phyloP scores from a whole-genome alignment of 768 basidiomycete genomes.

The Coprinopsis sp. region DNA sequence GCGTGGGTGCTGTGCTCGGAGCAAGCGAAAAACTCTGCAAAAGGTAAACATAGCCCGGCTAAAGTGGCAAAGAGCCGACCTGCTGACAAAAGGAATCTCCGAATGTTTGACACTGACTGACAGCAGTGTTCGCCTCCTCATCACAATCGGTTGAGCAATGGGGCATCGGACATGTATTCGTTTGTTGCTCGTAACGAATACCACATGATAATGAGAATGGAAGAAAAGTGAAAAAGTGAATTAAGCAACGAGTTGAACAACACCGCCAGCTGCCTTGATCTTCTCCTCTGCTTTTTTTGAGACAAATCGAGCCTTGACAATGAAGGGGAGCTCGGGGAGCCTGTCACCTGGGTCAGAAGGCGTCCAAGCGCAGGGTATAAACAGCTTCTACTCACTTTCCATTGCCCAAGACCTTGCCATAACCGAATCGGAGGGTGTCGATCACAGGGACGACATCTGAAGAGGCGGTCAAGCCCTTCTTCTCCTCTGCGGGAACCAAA shows the following conservation, averaged over 20 bases:
- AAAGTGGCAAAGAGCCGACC: background rate
- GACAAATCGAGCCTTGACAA: slow-evolving; percentile 97
- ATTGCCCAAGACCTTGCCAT: slow-evolving; percentile 93
- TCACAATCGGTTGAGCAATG: background rate
- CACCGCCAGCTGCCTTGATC: slow-evolving; percentile 93
- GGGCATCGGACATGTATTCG: slow-evolving; percentile 24
- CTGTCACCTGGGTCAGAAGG: too few species aligned
- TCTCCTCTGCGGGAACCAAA: slow-evolving; percentile 82
- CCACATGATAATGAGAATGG: slow-evolving; percentile 19
- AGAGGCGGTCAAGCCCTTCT: slow-evolving; percentile 63
- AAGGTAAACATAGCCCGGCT: too few species aligned
- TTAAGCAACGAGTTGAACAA: slow-evolving; percentile 90
- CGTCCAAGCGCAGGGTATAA: too few species aligned
- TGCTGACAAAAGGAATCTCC: background rate
- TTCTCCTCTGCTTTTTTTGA: slow-evolving; percentile 80
- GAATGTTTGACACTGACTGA: background rate
- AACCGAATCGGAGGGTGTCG: slow-evolving; percentile 78
- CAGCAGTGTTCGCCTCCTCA: too few species aligned
- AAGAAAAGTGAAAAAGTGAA: slow-evolving; percentile 19
- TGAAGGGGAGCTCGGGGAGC: slow-evolving; percentile 88
- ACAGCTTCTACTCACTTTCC: slow-evolving; percentile 66
- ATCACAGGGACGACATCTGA: slow-evolving; percentile 93
- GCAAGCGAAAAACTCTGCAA: too few species aligned
- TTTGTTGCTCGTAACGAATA: too few species aligned
- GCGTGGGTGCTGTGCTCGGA: too few species aligned